phyloP scores from a whole-genome alignment of 805 yeast species.

The Naumovozyma baii region DNA sequence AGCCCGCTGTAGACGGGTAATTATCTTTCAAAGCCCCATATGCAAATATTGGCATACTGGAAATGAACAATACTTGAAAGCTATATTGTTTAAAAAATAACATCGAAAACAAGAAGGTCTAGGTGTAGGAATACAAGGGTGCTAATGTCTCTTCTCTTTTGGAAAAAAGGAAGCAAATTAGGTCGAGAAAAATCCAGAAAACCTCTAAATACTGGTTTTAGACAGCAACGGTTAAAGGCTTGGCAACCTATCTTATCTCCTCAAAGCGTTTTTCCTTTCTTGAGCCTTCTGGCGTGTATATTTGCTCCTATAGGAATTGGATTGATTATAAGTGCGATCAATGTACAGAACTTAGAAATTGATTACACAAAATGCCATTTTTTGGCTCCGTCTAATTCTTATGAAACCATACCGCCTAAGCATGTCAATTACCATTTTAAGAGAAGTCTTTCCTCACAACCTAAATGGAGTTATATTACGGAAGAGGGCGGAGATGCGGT shows the following conservation, averaged over 20 bases:
- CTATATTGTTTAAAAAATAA: no score
- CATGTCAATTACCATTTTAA: constrained; percentile 56
- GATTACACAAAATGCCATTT: constrained; percentile 65
- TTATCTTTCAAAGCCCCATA: no score
- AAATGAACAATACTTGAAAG: no score
- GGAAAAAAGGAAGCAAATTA: neutral
- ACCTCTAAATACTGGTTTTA: constrained; percentile 68
- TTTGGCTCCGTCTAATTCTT: constrained; percentile 38
- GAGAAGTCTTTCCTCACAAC: constrained; percentile 27
- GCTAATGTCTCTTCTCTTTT: neutral
- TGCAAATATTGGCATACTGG: no score
- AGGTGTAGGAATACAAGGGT: no score
- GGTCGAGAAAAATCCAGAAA: constrained; percentile 31
- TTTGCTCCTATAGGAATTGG: constrained; percentile 91
- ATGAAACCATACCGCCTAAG: constrained; percentile 46
- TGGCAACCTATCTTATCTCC: constrained; percentile 89
- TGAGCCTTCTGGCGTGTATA: constrained; percentile 61
- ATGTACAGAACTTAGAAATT: constrained; percentile 64
- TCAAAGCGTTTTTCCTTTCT: constrained; percentile 76
- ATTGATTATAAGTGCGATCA: constrained; percentile 63
- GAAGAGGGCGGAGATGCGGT: constrained; percentile 33
- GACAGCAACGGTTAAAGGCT: constrained; percentile 57
- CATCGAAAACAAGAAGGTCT: no score
- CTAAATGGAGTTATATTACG: constrained; percentile 52
- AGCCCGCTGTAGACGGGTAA: no score